Evolutionary conservation across 2,329 filamentous ascomycete genomes (phyloP).

Genomic region (Lasiodiplodia sp.): DNA sequence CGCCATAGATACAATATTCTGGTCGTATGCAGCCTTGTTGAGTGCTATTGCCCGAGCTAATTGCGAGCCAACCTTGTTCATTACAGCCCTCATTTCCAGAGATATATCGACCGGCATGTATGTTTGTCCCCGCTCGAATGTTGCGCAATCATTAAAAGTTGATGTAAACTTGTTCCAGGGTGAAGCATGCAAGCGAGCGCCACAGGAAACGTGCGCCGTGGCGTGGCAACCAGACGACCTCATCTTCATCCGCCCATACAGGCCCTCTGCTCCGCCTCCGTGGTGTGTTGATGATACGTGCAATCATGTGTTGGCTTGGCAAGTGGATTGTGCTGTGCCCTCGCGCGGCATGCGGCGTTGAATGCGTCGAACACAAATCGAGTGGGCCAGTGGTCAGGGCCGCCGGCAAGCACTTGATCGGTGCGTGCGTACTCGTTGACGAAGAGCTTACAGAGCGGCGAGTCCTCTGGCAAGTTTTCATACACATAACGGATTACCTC

Average conservation of each 20-base stretch:
- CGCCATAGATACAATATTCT: not conserved
- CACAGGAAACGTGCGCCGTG: not conserved
- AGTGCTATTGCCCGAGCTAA: conserved; percentile 1
- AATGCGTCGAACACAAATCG: conserved; percentile 8
- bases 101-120: not conserved
- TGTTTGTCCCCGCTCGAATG: not conserved
- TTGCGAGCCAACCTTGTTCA: not conserved
- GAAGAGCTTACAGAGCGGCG: not conserved
- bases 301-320: not conserved
- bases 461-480: not conserved
- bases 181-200: conserved; percentile 1
- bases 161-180: not conserved
- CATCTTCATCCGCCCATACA: not conserved
- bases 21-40: not conserved
- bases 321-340: not conserved
- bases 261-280: not conserved
- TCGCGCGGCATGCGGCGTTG: not conserved
- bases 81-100: not conserved
- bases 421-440: conserved; percentile 9
- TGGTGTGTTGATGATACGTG: not conserved
- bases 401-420: not conserved
- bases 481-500: not conserved
- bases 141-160: not conserved
- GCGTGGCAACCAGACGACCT: not conserved
- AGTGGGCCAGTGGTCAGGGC: not conserved